These are phyloP conservation scores for Fusarium praegraminearum DNA, from an alignment of 2,329 filamentous ascomycete genomes.

Conservation along the genomic window DNA sequence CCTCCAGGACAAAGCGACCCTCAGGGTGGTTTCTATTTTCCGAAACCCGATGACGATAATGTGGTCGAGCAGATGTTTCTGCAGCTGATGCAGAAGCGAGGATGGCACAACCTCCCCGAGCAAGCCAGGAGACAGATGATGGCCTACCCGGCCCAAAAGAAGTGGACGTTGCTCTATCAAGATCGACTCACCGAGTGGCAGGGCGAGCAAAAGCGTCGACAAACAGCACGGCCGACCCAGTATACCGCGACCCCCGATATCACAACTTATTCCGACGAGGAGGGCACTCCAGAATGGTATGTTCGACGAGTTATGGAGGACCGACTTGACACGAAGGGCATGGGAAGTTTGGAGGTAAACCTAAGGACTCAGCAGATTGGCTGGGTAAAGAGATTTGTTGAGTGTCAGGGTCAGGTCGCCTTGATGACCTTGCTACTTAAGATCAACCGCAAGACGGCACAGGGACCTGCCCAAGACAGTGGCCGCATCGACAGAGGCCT, in stretches of 20 bases:
- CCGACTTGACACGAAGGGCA: constrained; percentile 88
- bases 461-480: constrained; percentile 74
- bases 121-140: constrained; percentile 96
- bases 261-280: constrained; percentile 86
- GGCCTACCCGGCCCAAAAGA: constrained; percentile 92
- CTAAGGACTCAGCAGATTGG: constrained; percentile 95
- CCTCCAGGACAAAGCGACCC: constrained; percentile 50
- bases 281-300: constrained; percentile 98
- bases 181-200: constrained; percentile 94
- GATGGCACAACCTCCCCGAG: constrained; percentile 96
- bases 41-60: constrained; percentile 81
- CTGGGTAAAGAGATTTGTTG: constrained; percentile 97
- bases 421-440: constrained; percentile 93
- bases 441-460: constrained; percentile 87
- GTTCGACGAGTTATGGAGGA: constrained; percentile 98
- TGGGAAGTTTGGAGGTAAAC: constrained; percentile 94
- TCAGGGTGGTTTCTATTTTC: constrained; percentile 70
- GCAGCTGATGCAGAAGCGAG: constrained; percentile 95
- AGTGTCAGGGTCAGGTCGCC: constrained; percentile 96
- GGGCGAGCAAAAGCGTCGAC: constrained; percentile 89
- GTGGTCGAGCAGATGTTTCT: constrained; percentile 92
- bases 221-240: constrained; percentile 78
- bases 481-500: constrained; percentile 78
- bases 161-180: constrained; percentile 97
- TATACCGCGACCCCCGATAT: constrained; percentile 77